Conservation (phyloP, 2,329 filamentous ascomycete genomes). For the Sclerotinia spermophila region DNA sequence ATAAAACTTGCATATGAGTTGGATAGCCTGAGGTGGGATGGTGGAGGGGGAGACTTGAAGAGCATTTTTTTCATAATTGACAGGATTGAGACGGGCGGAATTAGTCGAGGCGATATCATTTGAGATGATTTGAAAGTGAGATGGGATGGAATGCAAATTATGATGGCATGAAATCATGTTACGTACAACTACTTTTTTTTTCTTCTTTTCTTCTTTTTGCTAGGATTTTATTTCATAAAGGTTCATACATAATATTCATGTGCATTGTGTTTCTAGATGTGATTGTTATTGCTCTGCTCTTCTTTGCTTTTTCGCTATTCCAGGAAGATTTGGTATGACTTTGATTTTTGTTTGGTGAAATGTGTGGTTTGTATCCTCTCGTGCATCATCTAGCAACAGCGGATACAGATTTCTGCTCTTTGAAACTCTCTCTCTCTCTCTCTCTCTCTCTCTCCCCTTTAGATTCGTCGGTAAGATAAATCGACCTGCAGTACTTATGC, state of each 20-base stretch:
- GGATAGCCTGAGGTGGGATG: constrained; percentile 4
- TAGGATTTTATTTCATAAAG: constrained; percentile 4
- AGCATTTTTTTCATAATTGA: constrained; percentile 15
- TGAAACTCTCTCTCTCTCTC: neutral
- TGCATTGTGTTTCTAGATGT: neutral
- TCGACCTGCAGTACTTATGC: neutral
- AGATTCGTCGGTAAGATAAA: neutral
- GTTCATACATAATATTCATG: neutral
- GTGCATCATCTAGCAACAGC: neutral
- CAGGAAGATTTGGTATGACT: neutral
- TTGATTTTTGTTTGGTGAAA: neutral
- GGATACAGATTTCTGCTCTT: neutral
- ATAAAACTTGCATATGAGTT: constrained; percentile 7
- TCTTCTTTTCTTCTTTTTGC: neutral
- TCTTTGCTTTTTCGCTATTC: neutral
- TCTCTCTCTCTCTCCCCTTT: neutral
- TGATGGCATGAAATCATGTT: constrained; percentile 15
- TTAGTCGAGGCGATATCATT: neutral
- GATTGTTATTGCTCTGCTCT: neutral
- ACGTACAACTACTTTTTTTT: neutral
- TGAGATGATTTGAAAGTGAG: constrained; percentile 3
- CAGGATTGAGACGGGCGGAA: neutral
- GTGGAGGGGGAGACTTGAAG: neutral
- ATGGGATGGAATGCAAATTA: constrained; percentile 17
- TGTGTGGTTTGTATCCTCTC: neutral